A percentile compares a stretch with the other conserved stretches of the same genome.
Conservation (phyloP, 2,329 filamentous ascomycete genomes). For the Metarhizium album region DNA sequence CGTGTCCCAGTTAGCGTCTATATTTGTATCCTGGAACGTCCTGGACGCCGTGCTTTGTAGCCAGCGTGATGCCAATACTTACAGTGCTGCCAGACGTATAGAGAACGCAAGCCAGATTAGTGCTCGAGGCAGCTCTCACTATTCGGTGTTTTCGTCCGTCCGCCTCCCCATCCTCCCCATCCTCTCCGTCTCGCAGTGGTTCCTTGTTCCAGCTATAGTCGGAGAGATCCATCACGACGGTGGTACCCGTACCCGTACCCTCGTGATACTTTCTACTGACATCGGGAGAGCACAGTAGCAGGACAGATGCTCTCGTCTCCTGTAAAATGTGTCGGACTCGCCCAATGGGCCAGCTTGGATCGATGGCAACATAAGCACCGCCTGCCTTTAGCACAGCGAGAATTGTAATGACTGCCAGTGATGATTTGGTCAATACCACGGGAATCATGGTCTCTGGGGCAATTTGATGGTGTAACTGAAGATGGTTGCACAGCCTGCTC, state of each 20-base stretch:
- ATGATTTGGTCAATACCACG: conserved; percentile 10
- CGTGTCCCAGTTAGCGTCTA: not conserved
- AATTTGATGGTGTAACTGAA: conserved; percentile 12
- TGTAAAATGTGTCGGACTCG: not conserved
- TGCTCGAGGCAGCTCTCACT: no score
- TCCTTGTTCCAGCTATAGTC: no score
- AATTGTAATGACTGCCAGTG: conserved; percentile 8
- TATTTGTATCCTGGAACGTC: no score
- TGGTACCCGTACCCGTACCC: not conserved
- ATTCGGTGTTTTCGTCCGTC: no score
- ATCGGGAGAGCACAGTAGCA: not conserved
- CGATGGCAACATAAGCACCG: conserved; percentile 1
- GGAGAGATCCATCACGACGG: no score
- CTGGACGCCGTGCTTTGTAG: no score
- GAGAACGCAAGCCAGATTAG: no score
- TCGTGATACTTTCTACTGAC: not conserved
- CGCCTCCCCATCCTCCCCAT: no score
- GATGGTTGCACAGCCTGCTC: not conserved
- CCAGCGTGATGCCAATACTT: no score
- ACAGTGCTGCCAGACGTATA: no score
- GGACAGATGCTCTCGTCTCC: not conserved
- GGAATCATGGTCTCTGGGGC: conserved; percentile 11
- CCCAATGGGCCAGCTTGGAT: not conserved
- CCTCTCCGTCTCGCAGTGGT: no score
- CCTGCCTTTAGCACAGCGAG: conserved; percentile 8